Evolutionary conservation across 2,329 filamentous ascomycete species (phyloP).

Genomic region (Penicillium aurantiogriseum): DNA sequence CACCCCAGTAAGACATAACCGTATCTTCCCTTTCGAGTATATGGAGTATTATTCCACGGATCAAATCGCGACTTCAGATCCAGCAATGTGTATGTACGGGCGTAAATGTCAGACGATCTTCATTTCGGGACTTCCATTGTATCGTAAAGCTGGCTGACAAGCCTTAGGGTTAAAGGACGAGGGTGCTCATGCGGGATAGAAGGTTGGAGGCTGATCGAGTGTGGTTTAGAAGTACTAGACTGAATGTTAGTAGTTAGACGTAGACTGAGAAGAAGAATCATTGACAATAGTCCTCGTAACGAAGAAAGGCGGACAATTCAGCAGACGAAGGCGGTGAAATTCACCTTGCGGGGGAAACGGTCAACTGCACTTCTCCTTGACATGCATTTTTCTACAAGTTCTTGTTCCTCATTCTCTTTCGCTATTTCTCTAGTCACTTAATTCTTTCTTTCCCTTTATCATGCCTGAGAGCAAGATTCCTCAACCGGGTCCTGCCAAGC

Average conservation of each 20-base stretch:
- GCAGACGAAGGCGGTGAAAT: conserved; percentile 5
- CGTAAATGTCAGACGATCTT: not conserved
- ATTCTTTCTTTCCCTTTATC: conserved; percentile 12
- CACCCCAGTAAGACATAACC: not conserved
- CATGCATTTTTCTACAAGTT: not conserved
- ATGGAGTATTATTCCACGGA: not conserved
- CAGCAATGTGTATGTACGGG: not conserved
- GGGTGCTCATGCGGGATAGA: not conserved
- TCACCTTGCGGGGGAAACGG: conserved; percentile 11
- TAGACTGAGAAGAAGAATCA: too few species aligned
- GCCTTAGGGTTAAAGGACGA: not conserved
- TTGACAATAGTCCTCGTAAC: not conserved
- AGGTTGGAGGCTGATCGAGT: not conserved
- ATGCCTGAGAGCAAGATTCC: conserved; percentile 63
- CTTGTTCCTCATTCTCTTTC: conserved; percentile 9
- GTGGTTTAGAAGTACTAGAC: not conserved
- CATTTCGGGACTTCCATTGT: not conserved
- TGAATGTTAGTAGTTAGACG: too few species aligned
- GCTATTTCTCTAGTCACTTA: conserved; percentile 9
- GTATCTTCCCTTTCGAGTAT: not conserved
- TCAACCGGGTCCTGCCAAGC: conserved; percentile 83
- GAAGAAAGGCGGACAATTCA: not conserved
- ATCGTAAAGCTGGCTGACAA: not conserved
- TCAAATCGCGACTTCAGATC: not conserved
- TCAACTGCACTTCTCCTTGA: conserved; percentile 15